Evolutionary conservation across 352 stramenopile species (phyloP).

Genomic region (Phytophthora foliorum): DNA sequence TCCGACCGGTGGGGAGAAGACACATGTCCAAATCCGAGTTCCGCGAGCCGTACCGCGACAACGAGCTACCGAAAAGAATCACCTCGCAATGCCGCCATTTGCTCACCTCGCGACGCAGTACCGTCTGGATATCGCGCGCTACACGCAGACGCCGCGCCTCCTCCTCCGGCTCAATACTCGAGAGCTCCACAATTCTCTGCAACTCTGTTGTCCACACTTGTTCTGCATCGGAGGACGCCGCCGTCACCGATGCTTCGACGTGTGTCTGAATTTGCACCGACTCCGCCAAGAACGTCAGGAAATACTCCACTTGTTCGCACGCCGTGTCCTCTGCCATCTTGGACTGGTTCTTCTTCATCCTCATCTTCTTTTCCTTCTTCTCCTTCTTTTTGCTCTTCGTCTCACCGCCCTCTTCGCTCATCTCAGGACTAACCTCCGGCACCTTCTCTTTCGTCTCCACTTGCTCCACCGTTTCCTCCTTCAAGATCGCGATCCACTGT

Average conservation of each 20-base stretch:
- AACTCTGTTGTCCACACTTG: slow-evolving; percentile 45
- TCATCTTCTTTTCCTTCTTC: slow-evolving; percentile 40
- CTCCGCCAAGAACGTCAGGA: slow-evolving; percentile 60
- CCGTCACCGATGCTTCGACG: slow-evolving; percentile 5
- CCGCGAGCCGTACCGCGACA: slow-evolving; percentile 79
- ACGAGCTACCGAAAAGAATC: slow-evolving; percentile 79
- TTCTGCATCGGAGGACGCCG: slow-evolving; percentile 11
- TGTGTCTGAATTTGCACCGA: slow-evolving; percentile 24
- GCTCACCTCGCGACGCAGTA: slow-evolving; percentile 49
- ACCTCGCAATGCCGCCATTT: slow-evolving; percentile 66
- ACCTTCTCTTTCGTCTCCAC: slow-evolving; percentile 29
- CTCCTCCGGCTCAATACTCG: slow-evolving; percentile 54
- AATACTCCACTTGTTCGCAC: slow-evolving; percentile 58
- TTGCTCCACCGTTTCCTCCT: slow-evolving; percentile 32
- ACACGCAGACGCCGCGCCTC: slow-evolving; percentile 53
- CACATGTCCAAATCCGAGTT: slow-evolving; percentile 85
- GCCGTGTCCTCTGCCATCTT: slow-evolving; percentile 36
- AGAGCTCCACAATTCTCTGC: slow-evolving; percentile 49
- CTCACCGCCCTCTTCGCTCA: slow-evolving; percentile 6
- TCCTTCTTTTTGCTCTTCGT: slow-evolving; percentile 37
- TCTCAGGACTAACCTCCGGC: slow-evolving; percentile 6
- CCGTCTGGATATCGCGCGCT: slow-evolving; percentile 52
- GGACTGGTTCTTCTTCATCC: slow-evolving; percentile 37
- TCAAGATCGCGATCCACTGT: slow-evolving; percentile 56
- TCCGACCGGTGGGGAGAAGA: slow-evolving; percentile 47